phyloP scores from a whole-genome alignment of 2,329 filamentous ascomycete genomes.

The Aureobasidium sp. region DNA sequence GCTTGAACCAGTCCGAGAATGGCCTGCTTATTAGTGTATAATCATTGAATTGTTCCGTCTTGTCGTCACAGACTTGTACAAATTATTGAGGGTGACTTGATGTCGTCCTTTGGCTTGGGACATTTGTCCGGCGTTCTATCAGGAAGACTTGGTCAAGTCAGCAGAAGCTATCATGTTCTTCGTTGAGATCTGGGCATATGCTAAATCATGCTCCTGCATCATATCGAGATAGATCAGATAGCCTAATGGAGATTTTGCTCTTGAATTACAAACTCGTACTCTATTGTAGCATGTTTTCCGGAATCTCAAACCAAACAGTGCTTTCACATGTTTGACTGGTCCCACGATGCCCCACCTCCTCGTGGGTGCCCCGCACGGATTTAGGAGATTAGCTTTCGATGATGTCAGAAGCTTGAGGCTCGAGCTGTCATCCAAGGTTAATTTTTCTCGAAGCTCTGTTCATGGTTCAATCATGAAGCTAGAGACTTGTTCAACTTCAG shows the following conservation, averaged over 20 bases:
- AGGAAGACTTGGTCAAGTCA: neutral
- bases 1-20: neutral
- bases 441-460: neutral
- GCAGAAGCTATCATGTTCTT: neutral
- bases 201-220: neutral
- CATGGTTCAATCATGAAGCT: neutral
- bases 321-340: neutral
- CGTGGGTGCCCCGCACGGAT: neutral
- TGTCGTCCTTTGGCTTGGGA: neutral
- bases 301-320: neutral
- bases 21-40: no score
- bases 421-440: constrained; percentile 9
- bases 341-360: neutral
- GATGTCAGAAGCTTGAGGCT: constrained; percentile 9
- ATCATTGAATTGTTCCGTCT: no score
- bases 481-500: neutral
- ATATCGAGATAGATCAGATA: no score
- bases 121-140: neutral
- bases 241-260: no score
- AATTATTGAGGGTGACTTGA: no score
- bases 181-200: neutral
- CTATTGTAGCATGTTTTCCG: no score
- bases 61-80: no score
- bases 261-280: no score
- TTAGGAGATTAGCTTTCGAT: neutral